Evolutionary conservation across 2,329 filamentous ascomycete species (phyloP), one percentile per base, ranked within the genome.

Genomic region (Plectosphaerella cucumerina): DNA sequence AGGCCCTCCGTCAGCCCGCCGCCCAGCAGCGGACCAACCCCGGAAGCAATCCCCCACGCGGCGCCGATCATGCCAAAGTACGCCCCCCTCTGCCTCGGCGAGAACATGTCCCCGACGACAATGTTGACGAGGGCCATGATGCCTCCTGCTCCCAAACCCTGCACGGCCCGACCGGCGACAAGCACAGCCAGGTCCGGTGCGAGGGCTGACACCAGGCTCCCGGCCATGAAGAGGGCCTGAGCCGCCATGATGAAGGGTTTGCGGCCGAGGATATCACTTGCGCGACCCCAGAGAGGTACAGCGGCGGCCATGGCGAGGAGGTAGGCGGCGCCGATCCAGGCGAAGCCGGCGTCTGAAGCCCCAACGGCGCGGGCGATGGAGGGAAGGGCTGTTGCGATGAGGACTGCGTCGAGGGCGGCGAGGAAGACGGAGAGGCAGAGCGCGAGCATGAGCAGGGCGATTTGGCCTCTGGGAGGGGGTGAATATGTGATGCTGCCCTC

Each of bases 271-370:
- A 84, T 78, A 56, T 83, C 80, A 41, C 76, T 76, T 44, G 82
- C 61, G 59, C 81, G 80, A 50, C 85, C 86, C 87, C 87, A 92
- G 47, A 86, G 82, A 0, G 87, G 86, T 0, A 82, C 81, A 1
- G 80, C 78, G 65, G 75, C 80, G 1, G 86, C 84, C 62, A 84
- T 86, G 50, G 84, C 86, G 11, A 92, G 79, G 6, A 90, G 73
- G 61, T 88, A 93, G 3, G 87, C 82, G 35, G 80, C 83, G 14
- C 88, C 88, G 54, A 93, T 85, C 89, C 88, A 92, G 48, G 85
- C 80, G 67, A 91, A 92, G 21, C 87, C 87, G 15, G 80, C 72
- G 3, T 81, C 81, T 6, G 86, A 87, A 44, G 78, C 62, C 43
- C 82, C 62, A 54, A 92, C 80, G 53, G 87, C 75, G 33, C 69